Percentiles rank a stretch among this genome's conserved stretches.
These are phyloP conservation scores for Chrysanthemum makinoi DNA, from an alignment of 129 eudicot species.

Conservation along the genomic window DNA sequence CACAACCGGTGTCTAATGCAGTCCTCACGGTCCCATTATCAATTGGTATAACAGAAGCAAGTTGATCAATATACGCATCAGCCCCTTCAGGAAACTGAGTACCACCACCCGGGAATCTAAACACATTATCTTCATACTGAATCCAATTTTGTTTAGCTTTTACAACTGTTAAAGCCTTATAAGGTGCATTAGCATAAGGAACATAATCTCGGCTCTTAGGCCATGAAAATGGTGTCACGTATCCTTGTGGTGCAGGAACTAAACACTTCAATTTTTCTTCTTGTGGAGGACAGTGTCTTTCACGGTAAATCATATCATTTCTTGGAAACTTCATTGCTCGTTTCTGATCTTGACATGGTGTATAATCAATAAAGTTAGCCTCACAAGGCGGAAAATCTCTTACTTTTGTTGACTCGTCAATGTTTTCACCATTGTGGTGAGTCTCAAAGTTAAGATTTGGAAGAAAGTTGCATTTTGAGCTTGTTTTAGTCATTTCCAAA, in stretches of 20 bases:
- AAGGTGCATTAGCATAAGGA: conserved; percentile 51
- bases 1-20: conserved; percentile 44
- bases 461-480: conserved; percentile 15
- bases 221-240: conserved; percentile 54
- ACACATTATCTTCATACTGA: conserved; percentile 40
- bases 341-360: conserved; percentile 74
- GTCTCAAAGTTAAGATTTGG: conserved; percentile 28
- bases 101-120: conserved; percentile 51
- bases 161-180: conserved; percentile 50
- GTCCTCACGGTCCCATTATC: conserved; percentile 40
- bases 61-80: conserved; percentile 39
- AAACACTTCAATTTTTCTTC: conserved; percentile 48
- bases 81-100: conserved; percentile 53
- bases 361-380: conserved; percentile 53
- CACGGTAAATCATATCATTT: conserved; percentile 63
- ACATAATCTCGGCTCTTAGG: conserved; percentile 56
- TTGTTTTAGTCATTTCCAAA: conserved; percentile 15
- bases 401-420: conserved; percentile 7
- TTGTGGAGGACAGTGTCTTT: conserved; percentile 74
- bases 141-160: conserved; percentile 47
- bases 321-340: conserved; percentile 73
- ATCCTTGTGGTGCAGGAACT: conserved; percentile 52
- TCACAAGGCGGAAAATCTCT: conserved; percentile 18
- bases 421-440: conserved; percentile 27
- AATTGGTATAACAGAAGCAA: conserved; percentile 40